Percentiles rank a stretch among this genome's conserved stretches.
Evolutionary conservation across 148 eudicot genomes (phyloP).

Genomic region (Polygonum maritimum): DNA sequence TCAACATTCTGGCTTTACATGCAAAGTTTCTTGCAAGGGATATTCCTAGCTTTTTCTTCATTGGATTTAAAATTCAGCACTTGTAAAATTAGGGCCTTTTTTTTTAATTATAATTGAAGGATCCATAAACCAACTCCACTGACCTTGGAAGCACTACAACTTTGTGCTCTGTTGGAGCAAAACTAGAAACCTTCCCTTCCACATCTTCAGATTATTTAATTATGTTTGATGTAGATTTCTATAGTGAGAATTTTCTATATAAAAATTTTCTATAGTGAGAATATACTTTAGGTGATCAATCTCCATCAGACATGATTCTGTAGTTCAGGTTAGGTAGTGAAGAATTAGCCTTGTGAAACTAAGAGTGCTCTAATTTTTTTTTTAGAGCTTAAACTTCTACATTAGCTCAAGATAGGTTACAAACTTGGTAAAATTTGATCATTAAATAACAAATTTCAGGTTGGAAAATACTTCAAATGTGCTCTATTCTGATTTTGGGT

Average conservation of each 20-base stretch:
- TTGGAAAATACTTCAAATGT: too few relatives aligned
- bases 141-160: constrained; percentile 10
- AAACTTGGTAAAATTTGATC: background rate
- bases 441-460: background rate
- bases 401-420: background rate
- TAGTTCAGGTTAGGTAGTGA: background rate
- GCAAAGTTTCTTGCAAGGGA: background rate
- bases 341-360: background rate
- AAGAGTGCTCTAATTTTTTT: background rate
- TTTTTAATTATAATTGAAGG: background rate
- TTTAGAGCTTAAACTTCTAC: background rate
- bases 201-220: background rate
- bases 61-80: background rate
- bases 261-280: background rate
- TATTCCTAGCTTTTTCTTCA: background rate
- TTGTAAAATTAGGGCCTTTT: background rate
- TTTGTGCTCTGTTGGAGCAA: constrained; percentile 13
- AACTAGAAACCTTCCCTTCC: background rate
- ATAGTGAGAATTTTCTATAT: too few relatives aligned
- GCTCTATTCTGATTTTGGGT: too few relatives aligned
- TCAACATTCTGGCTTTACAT: background rate
- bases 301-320: background rate
- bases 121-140: constrained; percentile 10
- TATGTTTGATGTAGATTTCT: background rate
- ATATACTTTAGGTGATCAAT: background rate